Evolutionary conservation across 345 rosid species (phyloP).

Genomic region (Pseudoturritis turrita): DNA sequence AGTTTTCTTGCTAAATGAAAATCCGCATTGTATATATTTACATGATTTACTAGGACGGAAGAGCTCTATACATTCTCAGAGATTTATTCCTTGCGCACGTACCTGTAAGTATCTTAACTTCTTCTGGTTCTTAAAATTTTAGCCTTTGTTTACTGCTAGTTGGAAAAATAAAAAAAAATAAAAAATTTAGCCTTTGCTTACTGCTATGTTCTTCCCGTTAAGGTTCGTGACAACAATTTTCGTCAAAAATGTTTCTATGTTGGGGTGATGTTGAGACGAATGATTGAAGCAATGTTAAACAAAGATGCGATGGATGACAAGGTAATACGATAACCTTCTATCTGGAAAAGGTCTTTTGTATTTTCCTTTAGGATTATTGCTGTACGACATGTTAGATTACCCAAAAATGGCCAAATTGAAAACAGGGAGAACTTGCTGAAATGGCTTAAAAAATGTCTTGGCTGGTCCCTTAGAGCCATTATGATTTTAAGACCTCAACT

Average conservation of each 20-base stretch:
- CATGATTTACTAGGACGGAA: conserved; percentile 50
- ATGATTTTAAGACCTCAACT: not conserved
- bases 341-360: not conserved
- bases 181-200: conserved; percentile 2
- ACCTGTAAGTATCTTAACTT: conserved; percentile 50
- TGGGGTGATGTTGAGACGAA: conserved; percentile 90
- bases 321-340: conserved; percentile 39
- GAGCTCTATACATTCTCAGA: conserved; percentile 55
- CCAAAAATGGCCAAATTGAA: not conserved
- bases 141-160: not conserved
- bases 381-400: conserved; percentile 3
- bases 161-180: not conserved
- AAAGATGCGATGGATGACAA: conserved; percentile 99
- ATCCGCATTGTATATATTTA: not conserved
- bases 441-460: not conserved
- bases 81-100: conserved; percentile 88
- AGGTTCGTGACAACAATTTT: conserved; percentile 67
- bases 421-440: conserved; percentile 3
- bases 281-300: conserved; percentile 88
- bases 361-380: not conserved
- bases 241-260: conserved; percentile 91
- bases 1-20: not conserved
- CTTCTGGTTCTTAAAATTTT: conserved; percentile 3
- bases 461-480: not conserved
- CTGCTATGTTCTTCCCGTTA: conserved; percentile 11